Base-by-base conservation (phyloP, 73 alveolate genomes). In the Paramecium caudatum region DNA sequence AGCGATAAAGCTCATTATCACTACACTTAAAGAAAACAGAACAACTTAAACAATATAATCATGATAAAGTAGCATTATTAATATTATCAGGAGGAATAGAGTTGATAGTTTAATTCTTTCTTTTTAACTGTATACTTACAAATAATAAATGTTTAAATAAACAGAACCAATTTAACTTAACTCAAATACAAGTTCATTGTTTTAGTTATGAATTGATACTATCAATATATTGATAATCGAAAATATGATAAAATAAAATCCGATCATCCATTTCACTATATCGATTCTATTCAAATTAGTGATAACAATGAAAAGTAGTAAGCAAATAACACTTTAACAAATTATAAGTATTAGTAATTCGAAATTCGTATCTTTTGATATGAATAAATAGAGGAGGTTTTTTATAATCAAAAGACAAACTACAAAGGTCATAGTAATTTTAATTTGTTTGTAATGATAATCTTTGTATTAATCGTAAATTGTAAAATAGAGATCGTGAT, bases 391-490 rank as follows among this genome's bases (percentile, higher is more conserved):
- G 3, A 65, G n/a, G 15, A 65, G 17, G 34, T 65, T 65, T 30
- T 33, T 33, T 4, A 36, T 65, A 25, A 65, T 33, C 49, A 36
- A 13, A 10, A 65, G 17, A 8, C 32, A 25, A 25, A 36, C 17
- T 1, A 65, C 7, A 65, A 65, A 36, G 1, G 34, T 49, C 27
- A 65, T 33, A 30, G 39, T 25, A 32, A 30, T 65, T 43, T 36
- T 65, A 32, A 65, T 21, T 49, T 65, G 34, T 33, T 65, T 33
- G 3, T 32, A 32, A 13, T 65, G 50, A 13, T 25, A 33, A 30
- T 65, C 83, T 32, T 33, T 65, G 33, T 65, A 65, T 65, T 65
- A 13, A 65, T 65, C 83, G 34, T 65, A 65, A 1, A 65, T 65
- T 10, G 50, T 25, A 13, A 33, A 33, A 30, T 65, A 65, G 10